Base-by-base conservation (phyloP, 352 stramenopile species). In the Globisporangium heterothallicum region DNA sequence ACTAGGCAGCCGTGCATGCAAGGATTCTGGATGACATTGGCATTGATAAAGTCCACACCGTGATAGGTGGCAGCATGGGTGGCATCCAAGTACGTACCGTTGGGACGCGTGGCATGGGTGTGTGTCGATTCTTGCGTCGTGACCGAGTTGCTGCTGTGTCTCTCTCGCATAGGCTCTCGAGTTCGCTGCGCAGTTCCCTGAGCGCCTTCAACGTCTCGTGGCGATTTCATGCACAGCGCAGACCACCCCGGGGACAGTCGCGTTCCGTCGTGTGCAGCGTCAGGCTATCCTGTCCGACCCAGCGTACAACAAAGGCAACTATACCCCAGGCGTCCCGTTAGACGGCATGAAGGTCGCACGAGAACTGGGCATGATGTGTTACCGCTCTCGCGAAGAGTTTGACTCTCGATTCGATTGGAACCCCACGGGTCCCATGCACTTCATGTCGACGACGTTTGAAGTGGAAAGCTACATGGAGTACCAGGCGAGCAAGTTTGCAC, bases 381-480 rank as follows among this genome's bases (percentile, higher is more conserved):
- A 96, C 63, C 83, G 86, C n/a, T 92, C 79, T 10, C 81, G 82
- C 18, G 82, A 94, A 53, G 86, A 93, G 58, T 92, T 96, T 42
- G 84, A 96, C 53, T 58, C 66, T 2, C 68, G 83, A 4, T 96
- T 96, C 56, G 77, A 94, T 62, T 96, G 84, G 86, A 84, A 90
- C 44, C 84, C 84, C 0, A 88, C 69, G 4, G 79, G 78, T 3
- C 61, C 63, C 13, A 72, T 72, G 59, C 70, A 92, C 36, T 91
- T 92, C 49, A 84, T 78, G 55, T 67, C 69, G n/a, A 53, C 74
- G 13, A 94, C 81, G 12, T 96, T 96, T 42, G 86, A 96, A 26
- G 83, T 96, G 0, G 86, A 96, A 65, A 85, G 69, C 47, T 96
- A 96, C 74, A 91, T 96, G 83, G 76, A 91, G 53, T 92, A 96